Base-by-base conservation (phyloP, 331 rosid genomes). In the Erythrophleum ivorense region DNA sequence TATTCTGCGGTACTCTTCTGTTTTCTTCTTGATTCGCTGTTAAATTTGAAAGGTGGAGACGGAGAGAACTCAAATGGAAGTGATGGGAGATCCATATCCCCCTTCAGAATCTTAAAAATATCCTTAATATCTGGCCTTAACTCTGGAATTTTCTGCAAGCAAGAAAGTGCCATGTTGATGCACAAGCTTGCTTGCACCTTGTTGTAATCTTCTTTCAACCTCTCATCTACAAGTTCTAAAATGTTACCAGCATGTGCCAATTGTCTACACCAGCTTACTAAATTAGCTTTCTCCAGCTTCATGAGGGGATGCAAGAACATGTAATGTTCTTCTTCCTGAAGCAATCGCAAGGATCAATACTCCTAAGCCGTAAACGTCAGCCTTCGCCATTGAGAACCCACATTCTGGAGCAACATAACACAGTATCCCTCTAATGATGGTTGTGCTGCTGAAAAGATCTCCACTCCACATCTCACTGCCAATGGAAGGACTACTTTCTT, bases 381-480 rank as follows among this genome's bases (percentile, higher is more conserved):
- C 95, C 82, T 95, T 95, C 88, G 93, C 98, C 93, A 89, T 88
- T 64, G 89, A 80, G 87, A 86, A 92, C 14, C 94, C 97, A 76
- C 88, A 93, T 73, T 95, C 98, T 6, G 98, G 98, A 66, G 98
- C 98, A 9, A 88, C 93, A 83, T 95, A 95, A 69, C 98, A 91
- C 70, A 93, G 77, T 57, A 98, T 93, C 48, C 98, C 98, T 88
- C 96, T 89, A 94, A 95, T 93, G 82, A 98, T 95, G 8, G 98
- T 91, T 84, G 98, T 93, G 89, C 98, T 95, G 90, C 98, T 93
- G 81, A 87, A 91, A 49, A 93, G 81, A 84, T 95, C 98, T 49
- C 98, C 97, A 50, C 97, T 92, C 84, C 91, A 87, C 94, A 90
- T 91, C 71, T 93, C 97, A 82, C 97, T 91, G 58, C 93, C 93